A percentile compares a stretch with the other conserved stretches of the same genome.
Conservation (phyloP, 805 yeast genomes). For the Hanseniaspora occidentalis region DNA sequence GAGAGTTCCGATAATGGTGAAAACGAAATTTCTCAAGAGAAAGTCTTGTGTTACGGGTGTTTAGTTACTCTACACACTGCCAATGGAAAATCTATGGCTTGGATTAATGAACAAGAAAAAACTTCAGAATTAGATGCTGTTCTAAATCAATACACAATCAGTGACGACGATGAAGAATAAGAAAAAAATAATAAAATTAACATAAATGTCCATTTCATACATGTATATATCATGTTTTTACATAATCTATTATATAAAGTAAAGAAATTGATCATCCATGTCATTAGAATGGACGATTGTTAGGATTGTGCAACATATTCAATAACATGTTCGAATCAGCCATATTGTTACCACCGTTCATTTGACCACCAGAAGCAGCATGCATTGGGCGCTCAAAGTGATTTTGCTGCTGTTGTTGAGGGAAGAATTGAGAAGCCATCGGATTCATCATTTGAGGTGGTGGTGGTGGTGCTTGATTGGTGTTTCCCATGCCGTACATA, state of each 20-base stretch:
- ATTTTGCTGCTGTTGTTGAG: not conserved
- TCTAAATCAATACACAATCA: constrained; percentile 36
- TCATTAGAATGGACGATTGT: no score
- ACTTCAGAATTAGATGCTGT: constrained; percentile 25
- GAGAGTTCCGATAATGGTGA: not conserved
- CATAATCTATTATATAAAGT: not conserved
- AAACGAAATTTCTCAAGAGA: constrained; percentile 11
- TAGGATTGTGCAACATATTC: not conserved
- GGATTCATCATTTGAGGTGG: no score
- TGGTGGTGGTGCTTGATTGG: not conserved
- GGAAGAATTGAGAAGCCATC: no score
- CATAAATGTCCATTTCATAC: not conserved
- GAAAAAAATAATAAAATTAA: no score
- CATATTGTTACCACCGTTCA: not conserved
- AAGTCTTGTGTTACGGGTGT: constrained; percentile 64
- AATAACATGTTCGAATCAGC: not conserved
- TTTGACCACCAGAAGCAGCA: not conserved
- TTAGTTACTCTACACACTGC: constrained; percentile 44
- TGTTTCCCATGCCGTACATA: no score
- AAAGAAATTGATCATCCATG: no score
- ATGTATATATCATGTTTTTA: not conserved
- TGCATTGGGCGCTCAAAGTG: not conserved
- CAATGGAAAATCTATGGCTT: constrained; percentile 25
- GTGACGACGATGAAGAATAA: constrained; percentile 30
- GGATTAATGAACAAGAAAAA: constrained; percentile 21